phyloP scores from a whole-genome alignment of 495 filamentous ascomycete species.

The Aspergillus campestris region DNA sequence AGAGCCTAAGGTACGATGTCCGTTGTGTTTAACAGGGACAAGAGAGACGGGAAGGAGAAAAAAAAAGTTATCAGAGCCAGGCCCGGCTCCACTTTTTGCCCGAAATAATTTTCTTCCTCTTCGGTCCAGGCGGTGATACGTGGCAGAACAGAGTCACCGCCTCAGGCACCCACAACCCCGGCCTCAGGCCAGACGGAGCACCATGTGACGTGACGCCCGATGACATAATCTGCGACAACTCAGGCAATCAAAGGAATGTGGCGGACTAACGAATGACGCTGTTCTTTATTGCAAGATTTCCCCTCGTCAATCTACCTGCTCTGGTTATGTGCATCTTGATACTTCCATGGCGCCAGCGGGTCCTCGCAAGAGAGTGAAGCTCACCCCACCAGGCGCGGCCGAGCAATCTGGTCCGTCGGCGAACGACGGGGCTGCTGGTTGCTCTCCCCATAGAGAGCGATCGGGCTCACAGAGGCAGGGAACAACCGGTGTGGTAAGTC shows the following conservation, averaged over 20 bases:
- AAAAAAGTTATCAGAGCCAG: slow-evolving; percentile 17
- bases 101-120: slow-evolving; percentile 9
- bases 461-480: slow-evolving; percentile 26
- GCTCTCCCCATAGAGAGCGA: slow-evolving; percentile 13
- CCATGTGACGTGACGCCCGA: not conserved
- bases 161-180: slow-evolving; percentile 7
- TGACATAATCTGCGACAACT: slow-evolving; percentile 8
- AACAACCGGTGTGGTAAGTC: slow-evolving; percentile 21
- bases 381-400: slow-evolving; percentile 42
- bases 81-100: slow-evolving; percentile 8
- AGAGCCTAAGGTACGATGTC: slow-evolving; percentile 1
- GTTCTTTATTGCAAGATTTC: not conserved
- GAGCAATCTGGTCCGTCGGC: slow-evolving; percentile 23
- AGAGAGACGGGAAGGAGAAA: not conserved
- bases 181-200: slow-evolving; percentile 1
- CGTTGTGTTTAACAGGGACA: not conserved
- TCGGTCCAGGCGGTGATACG: slow-evolving; percentile 2
- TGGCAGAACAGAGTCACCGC: slow-evolving; percentile 2
- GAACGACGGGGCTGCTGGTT: slow-evolving; percentile 21
- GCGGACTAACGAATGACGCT: too few species aligned
- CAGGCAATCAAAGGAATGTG: slow-evolving; percentile 13
- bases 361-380: slow-evolving; percentile 57
- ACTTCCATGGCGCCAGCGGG: slow-evolving; percentile 42
- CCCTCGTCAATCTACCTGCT: not conserved
- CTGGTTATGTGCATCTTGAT: slow-evolving; percentile 25